These are phyloP conservation scores for Malassezia sp. DNA, from an alignment of 1,284 basidiomycete genomes.

Conservation along the genomic window DNA sequence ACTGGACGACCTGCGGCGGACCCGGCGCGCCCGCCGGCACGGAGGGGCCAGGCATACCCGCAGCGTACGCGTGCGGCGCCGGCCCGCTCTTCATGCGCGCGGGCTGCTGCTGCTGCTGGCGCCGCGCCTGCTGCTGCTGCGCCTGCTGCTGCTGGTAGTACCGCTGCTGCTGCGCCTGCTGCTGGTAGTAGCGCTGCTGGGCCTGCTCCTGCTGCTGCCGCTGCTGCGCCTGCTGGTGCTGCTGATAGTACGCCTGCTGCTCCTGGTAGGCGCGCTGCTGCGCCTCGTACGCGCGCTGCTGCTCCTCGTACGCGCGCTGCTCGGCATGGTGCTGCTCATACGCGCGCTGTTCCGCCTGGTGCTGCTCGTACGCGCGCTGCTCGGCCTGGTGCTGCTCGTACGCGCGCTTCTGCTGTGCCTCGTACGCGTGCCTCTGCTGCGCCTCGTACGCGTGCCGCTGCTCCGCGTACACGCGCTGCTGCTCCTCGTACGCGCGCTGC, in stretches of 20 bases:
- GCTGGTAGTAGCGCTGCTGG: background rate
- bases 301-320: background rate
- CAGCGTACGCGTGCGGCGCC: background rate
- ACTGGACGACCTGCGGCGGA: background rate
- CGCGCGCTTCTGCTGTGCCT: background rate
- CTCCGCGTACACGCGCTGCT: background rate
- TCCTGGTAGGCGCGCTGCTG: background rate
- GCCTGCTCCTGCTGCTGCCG: background rate
- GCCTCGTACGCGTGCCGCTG: background rate
- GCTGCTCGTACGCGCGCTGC: background rate
- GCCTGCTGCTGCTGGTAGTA: background rate
- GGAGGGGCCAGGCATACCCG: background rate
- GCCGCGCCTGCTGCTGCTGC: background rate
- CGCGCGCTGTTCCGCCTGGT: background rate
- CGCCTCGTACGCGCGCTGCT: background rate
- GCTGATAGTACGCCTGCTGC: background rate
- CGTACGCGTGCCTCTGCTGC: background rate
- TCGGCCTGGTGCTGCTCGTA: background rate
- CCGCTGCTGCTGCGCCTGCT: constrained; percentile 1
- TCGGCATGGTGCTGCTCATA: background rate
- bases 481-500: background rate
- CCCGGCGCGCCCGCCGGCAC: background rate
- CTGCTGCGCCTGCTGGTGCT: background rate
- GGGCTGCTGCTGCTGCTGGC: background rate
- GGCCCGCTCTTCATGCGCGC: background rate